phyloP scores from a whole-genome alignment of 306 rosid species.

The Pyrus bretschneideri region DNA sequence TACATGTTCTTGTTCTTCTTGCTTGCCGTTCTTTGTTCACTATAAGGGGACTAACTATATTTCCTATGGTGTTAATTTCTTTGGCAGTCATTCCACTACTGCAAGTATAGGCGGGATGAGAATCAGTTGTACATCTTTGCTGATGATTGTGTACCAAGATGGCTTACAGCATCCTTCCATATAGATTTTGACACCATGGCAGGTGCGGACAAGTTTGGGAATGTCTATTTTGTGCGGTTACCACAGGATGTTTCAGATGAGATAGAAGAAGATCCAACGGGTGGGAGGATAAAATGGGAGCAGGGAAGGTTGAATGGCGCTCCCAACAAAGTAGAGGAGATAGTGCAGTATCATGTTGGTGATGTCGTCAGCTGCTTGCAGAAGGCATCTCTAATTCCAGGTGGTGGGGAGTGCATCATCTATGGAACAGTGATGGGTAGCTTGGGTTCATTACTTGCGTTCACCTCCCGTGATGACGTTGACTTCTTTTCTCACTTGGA shows the following conservation, averaged over 20 bases:
- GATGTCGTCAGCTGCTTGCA: constrained; percentile 77
- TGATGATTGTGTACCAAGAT: constrained; percentile 94
- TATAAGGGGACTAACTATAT: constrained; percentile 1
- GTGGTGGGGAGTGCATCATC: constrained; percentile 87
- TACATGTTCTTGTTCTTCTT: not conserved
- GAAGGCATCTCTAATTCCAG: constrained; percentile 96
- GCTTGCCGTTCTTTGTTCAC: not conserved
- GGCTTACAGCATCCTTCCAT: constrained; percentile 93
- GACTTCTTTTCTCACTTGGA: constrained; percentile 97
- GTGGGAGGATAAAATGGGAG: constrained; percentile 97
- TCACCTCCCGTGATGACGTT: constrained; percentile 93
- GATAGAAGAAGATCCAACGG: constrained; percentile 98
- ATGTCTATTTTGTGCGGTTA: constrained; percentile 78
- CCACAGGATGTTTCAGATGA: constrained; percentile 92
- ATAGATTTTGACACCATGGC: constrained; percentile 98
- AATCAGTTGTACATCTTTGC: constrained; percentile 92
- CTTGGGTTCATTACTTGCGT: constrained; percentile 86
- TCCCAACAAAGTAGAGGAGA: constrained; percentile 93
- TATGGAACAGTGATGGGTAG: constrained; percentile 97
- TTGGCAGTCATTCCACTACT: constrained; percentile 96
- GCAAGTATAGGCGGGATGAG: constrained; percentile 94
- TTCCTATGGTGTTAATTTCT: constrained; percentile 11
- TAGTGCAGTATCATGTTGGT: constrained; percentile 86
- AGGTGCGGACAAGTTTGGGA: constrained; percentile 96
- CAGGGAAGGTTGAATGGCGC: constrained; percentile 96